Evolutionary conservation across 495 filamentous ascomycete genomes (phyloP), one percentile per base, ranked within the genome.

Genomic region (Neurospora tetraspora): DNA sequence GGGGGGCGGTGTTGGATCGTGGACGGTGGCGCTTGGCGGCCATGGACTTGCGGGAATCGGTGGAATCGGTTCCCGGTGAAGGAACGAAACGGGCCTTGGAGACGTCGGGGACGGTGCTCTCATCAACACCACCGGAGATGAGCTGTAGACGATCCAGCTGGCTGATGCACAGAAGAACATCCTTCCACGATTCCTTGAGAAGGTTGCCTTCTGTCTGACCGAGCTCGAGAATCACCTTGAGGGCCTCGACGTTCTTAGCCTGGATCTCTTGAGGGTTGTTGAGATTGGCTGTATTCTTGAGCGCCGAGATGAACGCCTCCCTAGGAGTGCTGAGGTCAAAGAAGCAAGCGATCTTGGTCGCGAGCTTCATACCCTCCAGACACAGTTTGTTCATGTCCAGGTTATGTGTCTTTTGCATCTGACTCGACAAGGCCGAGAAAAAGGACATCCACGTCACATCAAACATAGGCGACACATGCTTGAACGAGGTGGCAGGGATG

Each of bases 371-470:
- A 4, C 96, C 96, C 78, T 98, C 96, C 85, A 98, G 91, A 78
- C 96, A 98, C 5, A 96, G 82, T 77, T 89, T 91, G 78, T 98
- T 94, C 23, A 93, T 92, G 76, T 97, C 93, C 23, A 97, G 85
- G 78, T 97, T 96, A 70, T 96, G 91, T 0, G 93, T 92, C 78
- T 95, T 93, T 76, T 97, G 95, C 81, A 94, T 94, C 72, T 94
- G 90, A 37, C 92, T 94, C 4, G 96, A 97, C 36, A 98, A 86
- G 0, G 93, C 93, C 11, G 94, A 97, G 78, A 98, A 90, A 82
- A 97, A 97, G 23, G 95, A 96, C 95, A 98, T 99, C 96, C 96
- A 99, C 0, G 93, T 96, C 18, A 97, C 94, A 75, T 98, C 94
- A 76, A 99, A 99, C 95, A 99, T 99, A 4, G 96, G 94, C 0